Conservation (phyloP, 2,329 filamentous ascomycete species). For the Alternaria panax region DNA sequence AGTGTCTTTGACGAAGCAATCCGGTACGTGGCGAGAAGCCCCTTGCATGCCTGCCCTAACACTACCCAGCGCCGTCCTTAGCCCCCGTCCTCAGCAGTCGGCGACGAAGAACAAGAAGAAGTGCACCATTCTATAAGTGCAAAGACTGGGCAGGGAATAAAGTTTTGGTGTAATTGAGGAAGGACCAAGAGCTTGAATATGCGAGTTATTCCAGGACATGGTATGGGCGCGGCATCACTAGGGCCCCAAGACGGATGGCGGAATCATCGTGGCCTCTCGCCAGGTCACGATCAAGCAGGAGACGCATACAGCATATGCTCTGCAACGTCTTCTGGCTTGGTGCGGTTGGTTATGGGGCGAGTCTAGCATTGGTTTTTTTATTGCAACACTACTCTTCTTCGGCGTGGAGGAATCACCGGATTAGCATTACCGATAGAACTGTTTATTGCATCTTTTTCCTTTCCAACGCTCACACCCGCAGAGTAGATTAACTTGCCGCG, state of each 20-base stretch:
- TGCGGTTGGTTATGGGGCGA: slow-evolving; percentile 25
- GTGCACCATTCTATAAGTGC: slow-evolving; percentile 39
- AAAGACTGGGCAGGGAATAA: neutral
- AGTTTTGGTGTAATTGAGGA: slow-evolving; percentile 33
- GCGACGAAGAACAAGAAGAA: slow-evolving; percentile 39
- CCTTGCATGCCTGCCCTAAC: slow-evolving; percentile 23
- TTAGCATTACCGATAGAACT: slow-evolving; percentile 43
- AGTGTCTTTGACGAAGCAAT: slow-evolving; percentile 99
- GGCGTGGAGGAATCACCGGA: slow-evolving; percentile 36
- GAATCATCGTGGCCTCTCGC: slow-evolving; percentile 6
- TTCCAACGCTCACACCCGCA: neutral
- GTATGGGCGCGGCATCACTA: slow-evolving; percentile 9
- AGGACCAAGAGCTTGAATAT: slow-evolving; percentile 34
- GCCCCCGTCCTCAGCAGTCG: slow-evolving; percentile 45
- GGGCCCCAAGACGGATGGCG: slow-evolving; percentile 4
- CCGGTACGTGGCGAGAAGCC: slow-evolving; percentile 68
- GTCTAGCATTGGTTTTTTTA: slow-evolving; percentile 28
- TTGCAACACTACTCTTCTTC: slow-evolving; percentile 38
- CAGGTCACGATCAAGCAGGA: neutral
- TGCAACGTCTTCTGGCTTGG: slow-evolving; percentile 29
- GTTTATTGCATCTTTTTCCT: slow-evolving; percentile 28
- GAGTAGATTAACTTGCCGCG: slow-evolving; percentile 20
- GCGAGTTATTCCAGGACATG: slow-evolving; percentile 9
- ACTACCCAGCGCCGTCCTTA: slow-evolving; percentile 49
- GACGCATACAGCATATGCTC: slow-evolving; percentile 22